Evolutionary conservation across 345 rosid genomes (phyloP).

Genomic region (Nasturtium officinale): DNA sequence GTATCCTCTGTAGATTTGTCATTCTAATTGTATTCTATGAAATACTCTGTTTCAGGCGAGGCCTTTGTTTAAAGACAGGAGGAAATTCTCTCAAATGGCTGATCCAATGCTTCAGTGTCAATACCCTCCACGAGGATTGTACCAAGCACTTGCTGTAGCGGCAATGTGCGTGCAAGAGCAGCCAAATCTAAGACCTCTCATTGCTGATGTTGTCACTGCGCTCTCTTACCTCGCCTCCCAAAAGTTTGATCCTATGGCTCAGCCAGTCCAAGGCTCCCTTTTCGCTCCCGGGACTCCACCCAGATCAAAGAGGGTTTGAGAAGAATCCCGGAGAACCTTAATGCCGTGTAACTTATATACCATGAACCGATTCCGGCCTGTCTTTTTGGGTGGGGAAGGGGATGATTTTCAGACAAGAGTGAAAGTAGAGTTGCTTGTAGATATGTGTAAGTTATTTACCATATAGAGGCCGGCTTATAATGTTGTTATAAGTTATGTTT

Average conservation of each 20-base stretch:
- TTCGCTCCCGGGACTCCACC: constrained; percentile 62
- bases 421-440: constrained; percentile 27
- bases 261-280: constrained; percentile 49
- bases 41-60: constrained; percentile 64
- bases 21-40: neutral
- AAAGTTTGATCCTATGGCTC: constrained; percentile 57
- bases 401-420: constrained; percentile 22
- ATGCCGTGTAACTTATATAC: constrained; percentile 9
- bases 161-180: constrained; percentile 94
- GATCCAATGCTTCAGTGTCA: constrained; percentile 85
- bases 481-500: constrained; percentile 3
- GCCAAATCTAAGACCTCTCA: constrained; percentile 76
- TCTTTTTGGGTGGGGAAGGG: constrained; percentile 6
- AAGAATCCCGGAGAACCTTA: constrained; percentile 8
- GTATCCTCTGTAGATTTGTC: constrained; percentile 14
- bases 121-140: constrained; percentile 77
- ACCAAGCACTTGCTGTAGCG: constrained; percentile 93
- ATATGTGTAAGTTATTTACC: constrained; percentile 24
- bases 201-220: constrained; percentile 94
- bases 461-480: constrained; percentile 24
- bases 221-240: constrained; percentile 80
- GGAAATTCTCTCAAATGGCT: constrained; percentile 76
- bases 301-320: constrained; percentile 49
- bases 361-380: neutral
- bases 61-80: constrained; percentile 78